Percentiles rank a stretch among this genome's conserved stretches.
These are phyloP conservation scores for Oryza officinalis DNA, from an alignment of 176 grass and related monocot genomes.

Conservation along the genomic window DNA sequence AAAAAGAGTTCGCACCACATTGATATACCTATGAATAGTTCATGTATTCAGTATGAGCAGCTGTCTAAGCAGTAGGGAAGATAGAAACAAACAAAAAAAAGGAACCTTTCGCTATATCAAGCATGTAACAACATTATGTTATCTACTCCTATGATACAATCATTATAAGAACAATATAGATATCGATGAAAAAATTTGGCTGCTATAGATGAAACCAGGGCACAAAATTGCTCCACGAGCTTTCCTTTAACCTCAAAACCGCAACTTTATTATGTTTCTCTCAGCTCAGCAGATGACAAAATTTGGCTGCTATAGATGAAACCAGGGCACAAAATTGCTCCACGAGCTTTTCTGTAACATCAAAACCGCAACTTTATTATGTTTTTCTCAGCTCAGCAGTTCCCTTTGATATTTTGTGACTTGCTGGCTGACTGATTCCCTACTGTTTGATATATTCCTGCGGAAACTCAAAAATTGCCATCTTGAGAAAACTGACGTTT, in stretches of 20 bases:
- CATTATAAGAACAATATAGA: background rate
- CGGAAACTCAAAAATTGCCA: constrained; percentile 23
- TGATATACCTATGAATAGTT: no score
- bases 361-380: background rate
- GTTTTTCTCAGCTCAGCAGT: background rate
- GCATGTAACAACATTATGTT: background rate
- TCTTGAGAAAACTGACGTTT: background rate
- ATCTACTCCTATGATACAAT: background rate
- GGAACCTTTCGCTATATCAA: background rate
- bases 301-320: background rate
- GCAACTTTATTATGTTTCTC: background rate
- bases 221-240: background rate
- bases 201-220: background rate
- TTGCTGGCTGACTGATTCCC: background rate
- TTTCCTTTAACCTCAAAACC: constrained; percentile 7
- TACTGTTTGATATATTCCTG: background rate
- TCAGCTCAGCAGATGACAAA: background rate
- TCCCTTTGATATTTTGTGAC: background rate
- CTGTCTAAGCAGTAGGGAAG: background rate
- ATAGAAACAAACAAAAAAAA: background rate
- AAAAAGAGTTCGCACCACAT: no score
- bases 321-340: background rate
- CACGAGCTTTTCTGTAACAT: background rate
- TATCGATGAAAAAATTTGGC: background rate
- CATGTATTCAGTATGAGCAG: no score